Evolutionary conservation across 495 filamentous ascomycete genomes (phyloP).

Genomic region (Sporormia fimetaria): DNA sequence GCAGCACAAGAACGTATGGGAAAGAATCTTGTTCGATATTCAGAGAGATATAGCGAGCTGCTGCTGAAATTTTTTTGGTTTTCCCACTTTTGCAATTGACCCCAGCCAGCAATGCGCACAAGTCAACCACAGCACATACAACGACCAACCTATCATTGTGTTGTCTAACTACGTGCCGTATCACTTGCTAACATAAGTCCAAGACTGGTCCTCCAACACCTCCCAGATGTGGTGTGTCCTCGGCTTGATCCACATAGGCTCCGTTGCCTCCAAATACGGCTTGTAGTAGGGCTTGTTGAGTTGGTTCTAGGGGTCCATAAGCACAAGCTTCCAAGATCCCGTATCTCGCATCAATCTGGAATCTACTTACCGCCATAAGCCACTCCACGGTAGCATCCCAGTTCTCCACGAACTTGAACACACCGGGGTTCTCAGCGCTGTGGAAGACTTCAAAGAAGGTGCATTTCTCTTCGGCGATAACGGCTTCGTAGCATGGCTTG

Average conservation of each 20-base stretch:
- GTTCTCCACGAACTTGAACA: constrained; percentile 39
- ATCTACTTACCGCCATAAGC: constrained; percentile 32
- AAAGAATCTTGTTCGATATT: no score
- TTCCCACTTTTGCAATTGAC: no score
- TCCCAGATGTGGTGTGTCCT: constrained; percentile 31
- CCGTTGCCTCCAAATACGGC: constrained; percentile 38
- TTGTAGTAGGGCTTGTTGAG: constrained; percentile 42
- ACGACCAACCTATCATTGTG: no score
- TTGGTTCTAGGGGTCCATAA: constrained; percentile 32
- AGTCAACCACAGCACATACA: no score
- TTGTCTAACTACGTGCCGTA: no score
- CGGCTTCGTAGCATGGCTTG: constrained; percentile 34
- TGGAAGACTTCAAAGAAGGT: constrained; percentile 42
- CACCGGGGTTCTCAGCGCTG: constrained; percentile 34
- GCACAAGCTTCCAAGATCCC: background rate
- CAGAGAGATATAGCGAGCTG: no score
- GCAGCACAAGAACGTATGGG: no score
- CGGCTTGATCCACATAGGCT: constrained; percentile 39
- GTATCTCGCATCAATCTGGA: constrained; percentile 1
- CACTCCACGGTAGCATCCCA: constrained; percentile 36
- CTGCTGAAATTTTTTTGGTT: no score
- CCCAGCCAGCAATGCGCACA: no score
- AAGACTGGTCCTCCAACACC: constrained; percentile 14
- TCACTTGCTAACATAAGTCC: constrained; percentile 5
- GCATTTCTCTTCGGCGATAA: constrained; percentile 38